Base-by-base conservation (phyloP, 169 alveolate species). In the Eimeria zaria region DNA sequence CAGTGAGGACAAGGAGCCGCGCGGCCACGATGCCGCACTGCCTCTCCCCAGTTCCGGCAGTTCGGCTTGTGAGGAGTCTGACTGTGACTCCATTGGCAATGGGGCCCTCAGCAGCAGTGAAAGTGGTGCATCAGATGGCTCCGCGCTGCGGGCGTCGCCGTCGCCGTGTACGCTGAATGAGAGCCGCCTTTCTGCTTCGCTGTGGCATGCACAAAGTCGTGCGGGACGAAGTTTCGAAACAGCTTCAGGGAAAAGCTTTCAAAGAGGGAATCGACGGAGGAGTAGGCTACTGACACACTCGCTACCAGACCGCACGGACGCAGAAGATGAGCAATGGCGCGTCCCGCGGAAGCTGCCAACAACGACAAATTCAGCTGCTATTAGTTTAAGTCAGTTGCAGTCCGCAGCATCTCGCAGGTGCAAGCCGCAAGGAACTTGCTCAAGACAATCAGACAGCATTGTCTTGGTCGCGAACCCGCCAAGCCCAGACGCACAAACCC, bases 241-340 rank as follows among this genome's bases (percentile, higher is more conserved):
- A 36, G 24, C 64, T n/a, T 44, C 41, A n/a, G 30, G 67, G 67
- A 12, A 53, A 4, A 51, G 69, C 33, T 18, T 18, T 36, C 36
- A 7, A 9, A 36, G 9, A 11, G 71, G 71, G 4, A 9, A 2
- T 5, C 27, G 62, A 51, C 27, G 20, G 44, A 81, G 73, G 18
- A 22, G 90, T n/a, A 36, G 69, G 73, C 73, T 36, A 81, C 71
- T 53, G 90, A 53, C 71, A 11, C 90, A 48, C 24, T 81, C 71
- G 33, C 73, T 81, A 53, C 73, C 90, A 33, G 90, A 81, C n/a
- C 90, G 90, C 71, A 81, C 53, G 74, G 51, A 81, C 44, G 55
- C 71, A 33, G 71, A 81, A 33, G 71, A 81, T 36, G 53, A 30
- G 2, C 39, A 27, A 36, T 24, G 55, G 46, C 73, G 73, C 67